Evolutionary conservation across 177 flowering plant genomes (phyloP).

Genomic region (Viscum album): DNA sequence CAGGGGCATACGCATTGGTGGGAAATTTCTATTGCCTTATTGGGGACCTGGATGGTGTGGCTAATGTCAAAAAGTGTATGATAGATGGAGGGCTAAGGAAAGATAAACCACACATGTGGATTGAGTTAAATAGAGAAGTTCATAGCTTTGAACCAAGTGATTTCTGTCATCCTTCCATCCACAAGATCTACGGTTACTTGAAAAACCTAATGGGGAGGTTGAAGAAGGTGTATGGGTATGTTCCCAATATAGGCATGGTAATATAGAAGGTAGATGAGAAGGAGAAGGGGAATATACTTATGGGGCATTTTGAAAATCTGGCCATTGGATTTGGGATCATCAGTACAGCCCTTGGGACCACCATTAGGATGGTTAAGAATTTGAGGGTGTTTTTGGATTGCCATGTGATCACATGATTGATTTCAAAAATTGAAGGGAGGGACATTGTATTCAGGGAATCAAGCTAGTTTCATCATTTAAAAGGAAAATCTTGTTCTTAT

Average conservation of each 20-base stretch:
- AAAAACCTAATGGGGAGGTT: slow-evolving; percentile 17
- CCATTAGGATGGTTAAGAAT: slow-evolving; percentile 28
- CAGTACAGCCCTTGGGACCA: slow-evolving; percentile 18
- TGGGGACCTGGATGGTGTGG: slow-evolving; percentile 31
- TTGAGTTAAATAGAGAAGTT: slow-evolving; percentile 27
- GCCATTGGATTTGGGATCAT: slow-evolving; percentile 31
- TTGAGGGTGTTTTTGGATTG: slow-evolving; percentile 30
- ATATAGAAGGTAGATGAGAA: slow-evolving; percentile 27
- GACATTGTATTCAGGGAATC: slow-evolving; percentile 32
- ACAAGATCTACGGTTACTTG: slow-evolving; percentile 20
- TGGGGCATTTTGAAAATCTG: slow-evolving; percentile 30
- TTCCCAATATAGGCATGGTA: slow-evolving; percentile 26
- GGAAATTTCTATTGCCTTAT: slow-evolving; percentile 29
- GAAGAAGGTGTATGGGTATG: slow-evolving; percentile 22
- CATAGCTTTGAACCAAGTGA: slow-evolving; percentile 40
- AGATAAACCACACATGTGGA: slow-evolving; percentile 27
- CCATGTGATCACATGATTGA: slow-evolving; percentile 18
- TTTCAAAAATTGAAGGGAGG: slow-evolving; percentile 26
- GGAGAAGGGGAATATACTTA: slow-evolving; percentile 25
- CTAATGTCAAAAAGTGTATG: slow-evolving; percentile 35
- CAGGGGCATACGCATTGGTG: slow-evolving; percentile 34
- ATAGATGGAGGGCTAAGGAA: slow-evolving; percentile 28
- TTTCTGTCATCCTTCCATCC: slow-evolving; percentile 23
- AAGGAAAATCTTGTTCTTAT: slow-evolving; percentile 28
- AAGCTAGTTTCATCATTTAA: slow-evolving; percentile 31